These are phyloP conservation scores for Auricularia sp. DNA, from an alignment of 768 basidiomycete genomes.

Conservation along the genomic window DNA sequence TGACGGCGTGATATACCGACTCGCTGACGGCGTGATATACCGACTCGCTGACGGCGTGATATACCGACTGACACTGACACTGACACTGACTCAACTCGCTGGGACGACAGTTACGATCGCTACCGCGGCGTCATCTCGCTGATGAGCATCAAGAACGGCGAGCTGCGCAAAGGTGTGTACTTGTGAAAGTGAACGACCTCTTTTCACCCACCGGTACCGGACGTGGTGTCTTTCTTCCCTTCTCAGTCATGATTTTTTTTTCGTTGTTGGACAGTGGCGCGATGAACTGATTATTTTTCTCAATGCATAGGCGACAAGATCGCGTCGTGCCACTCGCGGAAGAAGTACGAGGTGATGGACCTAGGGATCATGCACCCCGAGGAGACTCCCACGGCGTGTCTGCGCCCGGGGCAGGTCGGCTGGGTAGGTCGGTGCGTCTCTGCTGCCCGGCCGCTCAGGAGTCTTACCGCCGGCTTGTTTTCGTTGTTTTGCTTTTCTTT, in stretches of 20 bases:
- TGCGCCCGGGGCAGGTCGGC: constrained; percentile 76
- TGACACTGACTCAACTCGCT: too few relatives aligned
- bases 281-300: not conserved
- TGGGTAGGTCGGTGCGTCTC: constrained; percentile 35
- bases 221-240: too few relatives aligned
- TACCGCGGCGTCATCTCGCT: constrained; percentile 95
- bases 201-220: too few relatives aligned
- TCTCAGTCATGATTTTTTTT: not conserved
- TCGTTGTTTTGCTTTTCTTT: too few relatives aligned
- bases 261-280: too few relatives aligned
- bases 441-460: not conserved
- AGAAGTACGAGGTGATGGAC: constrained; percentile 82
- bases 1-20: too few relatives aligned
- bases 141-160: constrained; percentile 70
- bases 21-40: too few relatives aligned
- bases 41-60: too few relatives aligned
- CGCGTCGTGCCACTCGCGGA: constrained; percentile 70
- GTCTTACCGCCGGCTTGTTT: not conserved
- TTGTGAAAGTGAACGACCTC: too few relatives aligned
- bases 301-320: constrained; percentile 71
- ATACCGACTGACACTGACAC: too few relatives aligned
- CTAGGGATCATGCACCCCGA: constrained; percentile 86
- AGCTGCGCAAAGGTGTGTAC: constrained; percentile 63
- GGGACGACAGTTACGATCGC: constrained; percentile 65
- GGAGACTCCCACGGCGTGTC: constrained; percentile 58